Evolutionary conservation across 345 rosid species (phyloP).

Genomic region (Eucalyptus erythrocorys): DNA sequence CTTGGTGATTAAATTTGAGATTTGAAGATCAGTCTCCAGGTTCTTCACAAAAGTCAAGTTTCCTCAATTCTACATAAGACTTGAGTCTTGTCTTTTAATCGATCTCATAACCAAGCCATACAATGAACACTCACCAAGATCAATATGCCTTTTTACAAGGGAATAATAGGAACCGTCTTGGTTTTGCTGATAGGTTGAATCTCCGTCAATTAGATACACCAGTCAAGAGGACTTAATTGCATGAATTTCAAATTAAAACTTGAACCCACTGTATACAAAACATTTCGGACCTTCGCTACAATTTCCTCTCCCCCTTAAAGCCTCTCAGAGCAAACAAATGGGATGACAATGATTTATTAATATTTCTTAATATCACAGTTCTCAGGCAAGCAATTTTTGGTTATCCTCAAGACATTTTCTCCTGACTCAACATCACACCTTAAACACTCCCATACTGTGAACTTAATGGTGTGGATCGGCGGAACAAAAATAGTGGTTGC

Average conservation of each 20-base stretch:
- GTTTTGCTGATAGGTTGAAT: not conserved
- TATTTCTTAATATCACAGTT: not conserved
- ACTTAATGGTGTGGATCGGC: not conserved
- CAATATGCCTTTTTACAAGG: not conserved
- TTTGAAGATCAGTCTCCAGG: not conserved
- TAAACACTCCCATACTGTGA: not conserved
- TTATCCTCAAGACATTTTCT: not conserved
- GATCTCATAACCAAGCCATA: not conserved
- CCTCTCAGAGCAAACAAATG: not conserved
- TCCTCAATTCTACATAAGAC: not conserved
- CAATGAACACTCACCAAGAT: not conserved
- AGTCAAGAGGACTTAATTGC: not conserved
- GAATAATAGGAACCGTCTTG: not conserved
- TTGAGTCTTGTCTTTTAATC: not conserved
- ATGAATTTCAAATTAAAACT: not conserved
- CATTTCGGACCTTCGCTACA: not conserved
- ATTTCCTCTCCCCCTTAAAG: not conserved
- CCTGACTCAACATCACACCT: not conserved
- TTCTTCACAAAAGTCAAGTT: not conserved
- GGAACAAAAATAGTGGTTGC: not conserved
- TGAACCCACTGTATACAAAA: not conserved
- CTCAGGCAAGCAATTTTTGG: not conserved
- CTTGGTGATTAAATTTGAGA: not conserved
- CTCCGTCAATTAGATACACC: not conserved
- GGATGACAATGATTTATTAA: not conserved